phyloP scores from a whole-genome alignment of 2,329 filamentous ascomycete genomes.

The Stagonosporopsis cucurbitacearum region DNA sequence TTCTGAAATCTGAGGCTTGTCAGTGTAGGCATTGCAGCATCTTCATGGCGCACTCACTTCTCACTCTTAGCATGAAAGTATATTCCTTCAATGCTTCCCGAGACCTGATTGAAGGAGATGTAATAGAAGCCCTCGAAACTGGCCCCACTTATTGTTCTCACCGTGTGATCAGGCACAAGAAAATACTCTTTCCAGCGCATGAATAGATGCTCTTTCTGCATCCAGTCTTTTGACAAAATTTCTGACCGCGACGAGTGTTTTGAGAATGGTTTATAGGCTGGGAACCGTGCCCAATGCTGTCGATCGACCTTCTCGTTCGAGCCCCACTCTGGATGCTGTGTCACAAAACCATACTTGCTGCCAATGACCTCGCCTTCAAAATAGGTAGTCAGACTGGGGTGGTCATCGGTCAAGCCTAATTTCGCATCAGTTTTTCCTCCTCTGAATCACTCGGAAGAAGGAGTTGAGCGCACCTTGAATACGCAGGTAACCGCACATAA shows the following conservation, averaged over 20 bases:
- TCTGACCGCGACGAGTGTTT: conserved; percentile 66
- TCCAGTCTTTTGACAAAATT: conserved; percentile 70
- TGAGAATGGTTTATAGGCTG: conserved; percentile 79
- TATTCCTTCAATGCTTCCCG: conserved; percentile 86
- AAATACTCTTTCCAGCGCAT: conserved; percentile 99
- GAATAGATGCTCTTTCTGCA: conserved; percentile 86
- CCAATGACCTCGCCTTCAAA: conserved; percentile 99
- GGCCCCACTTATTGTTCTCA: conserved; percentile 87
- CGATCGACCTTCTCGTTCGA: conserved; percentile 90
- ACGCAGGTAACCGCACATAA: conserved; percentile 90
- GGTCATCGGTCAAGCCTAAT: conserved; percentile 87
- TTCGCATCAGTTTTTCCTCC: conserved; percentile 24
- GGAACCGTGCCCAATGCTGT: conserved; percentile 91
- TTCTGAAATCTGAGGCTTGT: conserved; percentile 77
- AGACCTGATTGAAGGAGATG: conserved; percentile 95
- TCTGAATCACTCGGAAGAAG: neutral
- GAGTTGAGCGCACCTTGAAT: conserved; percentile 77
- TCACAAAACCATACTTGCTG: conserved; percentile 91
- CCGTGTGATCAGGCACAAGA: conserved; percentile 90
- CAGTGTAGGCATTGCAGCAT: conserved; percentile 13
- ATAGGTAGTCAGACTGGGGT: conserved; percentile 96
- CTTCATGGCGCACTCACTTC: conserved; percentile 68
- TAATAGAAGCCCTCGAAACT: conserved; percentile 99
- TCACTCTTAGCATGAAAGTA: conserved; percentile 99
- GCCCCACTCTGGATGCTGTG: conserved; percentile 88